Conservation (phyloP, 2,329 filamentous ascomycete species). For the Pyricularia sp. region DNA sequence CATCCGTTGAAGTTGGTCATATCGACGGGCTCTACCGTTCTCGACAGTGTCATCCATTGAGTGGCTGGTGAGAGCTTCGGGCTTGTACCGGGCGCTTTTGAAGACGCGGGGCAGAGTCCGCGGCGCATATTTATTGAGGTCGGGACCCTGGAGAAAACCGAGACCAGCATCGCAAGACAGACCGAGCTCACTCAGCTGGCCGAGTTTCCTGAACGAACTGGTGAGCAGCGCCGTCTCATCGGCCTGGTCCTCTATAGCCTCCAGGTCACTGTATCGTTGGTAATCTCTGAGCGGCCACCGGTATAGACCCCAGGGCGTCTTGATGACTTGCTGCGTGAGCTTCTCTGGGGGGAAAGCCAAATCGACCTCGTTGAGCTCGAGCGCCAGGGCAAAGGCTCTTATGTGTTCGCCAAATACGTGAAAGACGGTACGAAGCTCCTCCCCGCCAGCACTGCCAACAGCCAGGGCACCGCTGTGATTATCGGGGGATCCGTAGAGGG, state of each 20-base stretch:
- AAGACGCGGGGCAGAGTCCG: slow-evolving; percentile 4
- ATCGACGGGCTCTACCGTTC: neutral
- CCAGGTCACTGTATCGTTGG: slow-evolving; percentile 43
- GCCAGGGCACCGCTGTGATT: neutral
- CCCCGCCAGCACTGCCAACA: neutral
- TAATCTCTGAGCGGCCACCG: slow-evolving; percentile 50
- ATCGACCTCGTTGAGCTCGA: slow-evolving; percentile 48
- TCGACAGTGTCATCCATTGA: neutral
- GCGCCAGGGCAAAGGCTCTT: slow-evolving; percentile 50
- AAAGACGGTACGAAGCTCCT: slow-evolving; percentile 29
- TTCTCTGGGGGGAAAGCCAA: slow-evolving; percentile 42
- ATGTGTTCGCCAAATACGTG: slow-evolving; percentile 48
- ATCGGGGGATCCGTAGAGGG: slow-evolving; percentile 36
- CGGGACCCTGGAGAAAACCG: slow-evolving; percentile 52
- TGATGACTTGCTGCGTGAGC: slow-evolving; percentile 36
- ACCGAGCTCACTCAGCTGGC: slow-evolving; percentile 42
- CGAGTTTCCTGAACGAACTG: slow-evolving; percentile 43
- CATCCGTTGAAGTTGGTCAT: slow-evolving; percentile 5
- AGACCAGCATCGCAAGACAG: slow-evolving; percentile 55
- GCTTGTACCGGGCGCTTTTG: slow-evolving; percentile 2
- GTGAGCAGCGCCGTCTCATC: slow-evolving; percentile 49
- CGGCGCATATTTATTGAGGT: slow-evolving; percentile 16
- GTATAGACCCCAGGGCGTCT: slow-evolving; percentile 51
- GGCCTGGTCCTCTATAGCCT: slow-evolving; percentile 47
- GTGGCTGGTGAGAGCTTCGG: neutral